Evolutionary conservation across 306 rosid species (phyloP), one percentile per base, ranked within the genome.

Genomic region (Heteromeles arbutifolia): DNA sequence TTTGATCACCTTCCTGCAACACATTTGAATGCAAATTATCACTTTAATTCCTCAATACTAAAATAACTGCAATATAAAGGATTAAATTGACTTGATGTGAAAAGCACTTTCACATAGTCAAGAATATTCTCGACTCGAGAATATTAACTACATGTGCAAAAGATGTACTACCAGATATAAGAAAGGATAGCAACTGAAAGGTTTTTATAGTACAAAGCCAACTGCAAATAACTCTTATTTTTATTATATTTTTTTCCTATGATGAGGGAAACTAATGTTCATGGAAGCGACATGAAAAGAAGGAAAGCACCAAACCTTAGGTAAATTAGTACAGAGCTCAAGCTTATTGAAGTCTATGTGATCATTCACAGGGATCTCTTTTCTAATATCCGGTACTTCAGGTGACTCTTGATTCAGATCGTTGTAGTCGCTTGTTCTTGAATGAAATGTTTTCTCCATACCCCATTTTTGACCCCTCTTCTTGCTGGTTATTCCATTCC

Each of bases 391-490:
- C 70, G 19, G 72, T 81, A 68, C 39, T 57, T 21, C 75, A 67
- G 84, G 68, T 62, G 75, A 45, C 74, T 90, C 92, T 75, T 79
- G 77, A 57, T 72, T 65, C 57, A 73, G 73, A 74, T 64, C 62
- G 72, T 82, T 71, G 25, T 78, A 28, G 37, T 66, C 78, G 65
- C 81, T 89, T 64, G 83, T 81, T 83, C 81, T 90, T 50, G 34
- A 77, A 80, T 79, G 82, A 25, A 87, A 11, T 54, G 52, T 82
- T 79, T 79, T 89, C 81, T 96, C 99, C 75, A 39, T 88, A 75
- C 98, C 98, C 99, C 99, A 96, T 82, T 92, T 88, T 83, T 96
- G 96, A 34, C 97, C 97, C 84, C 86, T 92, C 84, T 84, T 90
- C 88, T 96, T 96, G 92, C 83, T 89, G 84, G 93, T 96, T 54